Conservation (phyloP, 352 stramenopile genomes). For the Pythium rishiriense region DNA sequence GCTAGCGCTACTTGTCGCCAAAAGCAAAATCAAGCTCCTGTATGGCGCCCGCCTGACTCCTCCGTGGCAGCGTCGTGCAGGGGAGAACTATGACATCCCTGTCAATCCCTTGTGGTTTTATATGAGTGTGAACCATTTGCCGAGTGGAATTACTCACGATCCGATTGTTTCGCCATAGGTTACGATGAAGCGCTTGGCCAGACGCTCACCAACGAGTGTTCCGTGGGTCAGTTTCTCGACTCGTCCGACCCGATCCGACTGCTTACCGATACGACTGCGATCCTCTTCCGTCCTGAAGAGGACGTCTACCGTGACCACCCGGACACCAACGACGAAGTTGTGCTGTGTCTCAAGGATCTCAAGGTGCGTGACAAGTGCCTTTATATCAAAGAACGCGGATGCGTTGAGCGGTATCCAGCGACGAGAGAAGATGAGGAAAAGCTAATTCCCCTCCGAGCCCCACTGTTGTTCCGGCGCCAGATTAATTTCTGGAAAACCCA, state of each 20-base stretch:
- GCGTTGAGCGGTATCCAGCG: background rate
- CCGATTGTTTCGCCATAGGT: conserved; percentile 35
- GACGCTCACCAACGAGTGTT: conserved; percentile 83
- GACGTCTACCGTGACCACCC: conserved; percentile 83
- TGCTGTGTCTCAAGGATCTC: conserved; percentile 85
- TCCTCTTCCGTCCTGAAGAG: conserved; percentile 88
- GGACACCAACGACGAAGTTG: conserved; percentile 81
- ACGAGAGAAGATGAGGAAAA: conserved; percentile 70
- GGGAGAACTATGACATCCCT: conserved; percentile 85
- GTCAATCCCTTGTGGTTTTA: background rate
- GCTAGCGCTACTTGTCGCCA: conserved; percentile 89
- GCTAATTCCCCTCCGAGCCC: conserved; percentile 79
- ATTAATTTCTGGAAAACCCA: conserved; percentile 91
- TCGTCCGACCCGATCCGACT: conserved; percentile 94
- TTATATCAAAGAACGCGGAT: background rate
- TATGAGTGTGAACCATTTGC: conserved; percentile 17
- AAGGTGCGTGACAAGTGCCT: conserved; percentile 62
- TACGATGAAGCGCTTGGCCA: conserved; percentile 93
- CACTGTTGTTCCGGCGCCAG: conserved; percentile 85
- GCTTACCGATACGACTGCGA: conserved; percentile 93
- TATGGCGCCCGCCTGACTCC: conserved; percentile 39
- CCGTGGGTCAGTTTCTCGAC: conserved; percentile 86
- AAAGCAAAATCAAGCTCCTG: conserved; percentile 88
- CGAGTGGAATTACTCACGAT: conserved; percentile 17
- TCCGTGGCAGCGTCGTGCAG: conserved; percentile 22